Percentiles rank a stretch among this genome's conserved stretches.
phyloP scores from a whole-genome alignment of 2,329 filamentous ascomycete genomes.

The Coleophoma eucalyptorum region DNA sequence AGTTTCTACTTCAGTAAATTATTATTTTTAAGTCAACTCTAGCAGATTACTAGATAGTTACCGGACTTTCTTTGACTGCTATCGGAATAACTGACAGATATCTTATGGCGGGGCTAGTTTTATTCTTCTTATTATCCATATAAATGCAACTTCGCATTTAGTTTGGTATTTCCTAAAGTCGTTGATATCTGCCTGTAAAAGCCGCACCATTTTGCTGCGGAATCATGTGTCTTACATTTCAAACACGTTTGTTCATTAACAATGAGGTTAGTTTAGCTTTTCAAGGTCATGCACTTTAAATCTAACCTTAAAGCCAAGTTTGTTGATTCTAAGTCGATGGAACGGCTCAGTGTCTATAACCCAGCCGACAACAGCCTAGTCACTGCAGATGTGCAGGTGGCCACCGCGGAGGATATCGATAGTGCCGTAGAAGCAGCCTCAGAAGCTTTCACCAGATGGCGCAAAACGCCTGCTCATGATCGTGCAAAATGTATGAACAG shows the following conservation, averaged over 20 bases:
- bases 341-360: not conserved
- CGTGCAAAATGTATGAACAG: not conserved
- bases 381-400: not conserved
- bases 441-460: not conserved
- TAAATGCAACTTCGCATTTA: no score
- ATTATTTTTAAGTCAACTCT: no score
- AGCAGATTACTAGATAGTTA: no score
- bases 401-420: not conserved
- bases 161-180: no score
- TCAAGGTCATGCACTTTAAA: not conserved
- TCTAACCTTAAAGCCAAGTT: not conserved
- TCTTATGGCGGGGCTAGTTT: no score
- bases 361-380: not conserved
- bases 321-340: not conserved
- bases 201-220: no score
- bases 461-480: not conserved
- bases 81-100: no score
- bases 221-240: no score
- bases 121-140: no score
- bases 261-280: not conserved
- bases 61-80: no score
- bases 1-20: no score
- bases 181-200: no score
- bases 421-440: not conserved
- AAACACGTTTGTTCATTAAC: not conserved